Conservation (phyloP, 2,329 filamentous ascomycete species). For the Neopestalotiopsis rosae region DNA sequence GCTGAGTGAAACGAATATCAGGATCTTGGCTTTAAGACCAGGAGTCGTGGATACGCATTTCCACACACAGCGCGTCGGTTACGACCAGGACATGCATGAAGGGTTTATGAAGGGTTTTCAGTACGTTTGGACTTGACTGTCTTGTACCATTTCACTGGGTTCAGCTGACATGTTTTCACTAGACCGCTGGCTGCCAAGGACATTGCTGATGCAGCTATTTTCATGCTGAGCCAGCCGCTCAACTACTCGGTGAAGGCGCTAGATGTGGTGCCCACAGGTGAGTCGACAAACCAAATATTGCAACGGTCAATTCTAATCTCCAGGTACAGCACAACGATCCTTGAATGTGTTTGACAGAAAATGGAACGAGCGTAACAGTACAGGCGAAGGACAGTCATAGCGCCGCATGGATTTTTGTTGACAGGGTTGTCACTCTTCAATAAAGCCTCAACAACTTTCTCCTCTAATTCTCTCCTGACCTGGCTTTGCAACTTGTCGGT, state of each 20-base stretch:
- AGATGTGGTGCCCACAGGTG: constrained; percentile 11
- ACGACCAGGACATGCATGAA: constrained; percentile 46
- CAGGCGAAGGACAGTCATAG: too few relatives aligned
- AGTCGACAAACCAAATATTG: not conserved
- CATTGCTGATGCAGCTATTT: not conserved
- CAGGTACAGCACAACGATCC: not conserved
- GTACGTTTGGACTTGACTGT: too few relatives aligned
- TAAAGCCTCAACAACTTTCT: too few relatives aligned
- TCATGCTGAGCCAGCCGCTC: constrained; percentile 10
- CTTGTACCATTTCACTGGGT: too few relatives aligned
- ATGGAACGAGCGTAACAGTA: constrained; percentile 8
- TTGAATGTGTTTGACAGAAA: constrained; percentile 6
- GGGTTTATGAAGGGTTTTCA: constrained; percentile 51
- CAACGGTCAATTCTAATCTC: not conserved
- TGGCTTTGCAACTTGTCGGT: too few relatives aligned
- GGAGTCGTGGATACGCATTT: constrained; percentile 55
- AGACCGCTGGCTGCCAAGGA: not conserved
- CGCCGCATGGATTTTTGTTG: too few relatives aligned
- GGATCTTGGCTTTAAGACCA: constrained; percentile 50
- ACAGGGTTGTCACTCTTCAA: too few relatives aligned
- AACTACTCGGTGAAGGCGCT: constrained; percentile 6
- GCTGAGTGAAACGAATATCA: constrained; percentile 49
- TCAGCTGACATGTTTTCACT: too few relatives aligned
- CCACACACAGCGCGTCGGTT: constrained; percentile 49
- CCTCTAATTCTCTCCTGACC: too few relatives aligned